Percentiles rank a stretch among this genome's conserved stretches.
phyloP scores from a whole-genome alignment of 805 yeast species.

The Cyberlindnera galapagoensis region DNA sequence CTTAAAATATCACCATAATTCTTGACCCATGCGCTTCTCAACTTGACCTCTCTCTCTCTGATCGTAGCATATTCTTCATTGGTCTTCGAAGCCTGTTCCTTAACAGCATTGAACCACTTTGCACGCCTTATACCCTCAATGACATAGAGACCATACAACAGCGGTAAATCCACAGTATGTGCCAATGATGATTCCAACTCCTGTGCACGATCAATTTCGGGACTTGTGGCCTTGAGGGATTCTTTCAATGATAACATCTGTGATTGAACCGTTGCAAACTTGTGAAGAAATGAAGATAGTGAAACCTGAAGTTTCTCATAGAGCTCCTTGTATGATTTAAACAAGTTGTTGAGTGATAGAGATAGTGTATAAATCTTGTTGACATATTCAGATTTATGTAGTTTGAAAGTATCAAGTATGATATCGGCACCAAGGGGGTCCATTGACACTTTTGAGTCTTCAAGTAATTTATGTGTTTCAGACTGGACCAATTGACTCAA shows the following conservation, averaged over 20 bases:
- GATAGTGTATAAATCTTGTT: slow-evolving; percentile 30
- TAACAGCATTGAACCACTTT: slow-evolving; percentile 42
- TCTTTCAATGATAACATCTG: slow-evolving; percentile 19
- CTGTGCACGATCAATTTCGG: slow-evolving; percentile 23
- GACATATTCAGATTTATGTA: slow-evolving; percentile 23
- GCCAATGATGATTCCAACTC: slow-evolving; percentile 18
- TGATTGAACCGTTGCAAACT: slow-evolving; percentile 15
- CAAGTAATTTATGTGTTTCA: slow-evolving; percentile 19
- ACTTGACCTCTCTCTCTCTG: slow-evolving; percentile 48
- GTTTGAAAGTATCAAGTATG: slow-evolving; percentile 18
- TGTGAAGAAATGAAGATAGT: slow-evolving; percentile 11
- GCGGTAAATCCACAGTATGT: slow-evolving; percentile 57
- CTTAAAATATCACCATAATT: slow-evolving; percentile 48
- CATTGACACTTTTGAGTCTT: slow-evolving; percentile 6
- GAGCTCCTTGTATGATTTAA: slow-evolving; percentile 29
- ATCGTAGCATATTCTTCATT: slow-evolving; percentile 53
- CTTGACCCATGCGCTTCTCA: slow-evolving; percentile 55
- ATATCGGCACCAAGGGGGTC: slow-evolving; percentile 18
- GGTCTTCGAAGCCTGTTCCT: slow-evolving; percentile 27
- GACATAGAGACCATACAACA: slow-evolving; percentile 62
- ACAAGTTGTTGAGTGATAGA: slow-evolving; percentile 28
- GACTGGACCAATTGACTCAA: slow-evolving; percentile 17
- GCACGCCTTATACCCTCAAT: slow-evolving; percentile 55
- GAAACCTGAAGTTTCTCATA: slow-evolving; percentile 21
- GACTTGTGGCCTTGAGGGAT: slow-evolving; percentile 13